Evolutionary conservation across 768 basidiomycete genomes (phyloP).

Genomic region (Lactifluus rugatus): DNA sequence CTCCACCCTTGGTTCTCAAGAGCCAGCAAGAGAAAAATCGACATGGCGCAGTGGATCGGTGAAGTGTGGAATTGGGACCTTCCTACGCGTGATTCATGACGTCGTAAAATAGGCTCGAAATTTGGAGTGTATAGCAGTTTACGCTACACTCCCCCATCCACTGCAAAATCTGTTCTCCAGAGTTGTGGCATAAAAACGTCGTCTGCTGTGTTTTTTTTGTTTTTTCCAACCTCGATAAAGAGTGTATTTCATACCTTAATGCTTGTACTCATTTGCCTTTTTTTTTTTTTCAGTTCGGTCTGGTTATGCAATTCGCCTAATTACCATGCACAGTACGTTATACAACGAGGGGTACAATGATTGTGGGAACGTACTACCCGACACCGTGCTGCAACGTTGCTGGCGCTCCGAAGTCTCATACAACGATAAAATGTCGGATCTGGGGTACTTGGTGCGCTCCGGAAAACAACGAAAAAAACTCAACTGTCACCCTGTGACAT

Average conservation of each 20-base stretch:
- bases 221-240: neutral
- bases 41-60: constrained; percentile 76
- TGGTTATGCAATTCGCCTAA: neutral
- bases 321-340: neutral
- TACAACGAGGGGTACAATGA: neutral
- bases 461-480: too few species aligned
- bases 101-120: neutral
- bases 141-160: neutral
- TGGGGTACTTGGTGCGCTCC: neutral
- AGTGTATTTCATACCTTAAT: neutral
- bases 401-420: neutral
- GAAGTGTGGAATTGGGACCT: constrained; percentile 61
- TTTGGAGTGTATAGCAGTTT: too few species aligned
- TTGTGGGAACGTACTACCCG: neutral
- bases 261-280: neutral
- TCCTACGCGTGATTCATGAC: neutral
- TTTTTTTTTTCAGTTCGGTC: neutral
- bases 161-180: neutral
- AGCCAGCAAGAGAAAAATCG: constrained; percentile 62
- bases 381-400: neutral
- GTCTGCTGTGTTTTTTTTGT: neutral
- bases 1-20: constrained; percentile 67
- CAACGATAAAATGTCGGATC: neutral
- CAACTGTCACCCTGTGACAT: too few species aligned
- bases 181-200: neutral